Conservation (phyloP, 2,329 filamentous ascomycete species). For the Fusarium clavum region DNA sequence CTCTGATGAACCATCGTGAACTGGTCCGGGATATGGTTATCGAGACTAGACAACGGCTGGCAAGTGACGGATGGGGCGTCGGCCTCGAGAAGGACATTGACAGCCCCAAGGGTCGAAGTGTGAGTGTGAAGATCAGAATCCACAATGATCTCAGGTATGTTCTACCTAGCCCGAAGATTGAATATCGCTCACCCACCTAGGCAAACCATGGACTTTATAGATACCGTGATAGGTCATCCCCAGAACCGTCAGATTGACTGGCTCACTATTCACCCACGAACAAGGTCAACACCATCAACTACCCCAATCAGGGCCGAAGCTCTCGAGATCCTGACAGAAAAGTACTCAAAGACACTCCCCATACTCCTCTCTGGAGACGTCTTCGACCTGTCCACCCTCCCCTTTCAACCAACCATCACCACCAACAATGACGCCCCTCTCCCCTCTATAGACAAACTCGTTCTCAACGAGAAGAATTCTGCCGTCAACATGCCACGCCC, state of each 20-base stretch:
- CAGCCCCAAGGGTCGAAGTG: slow-evolving; percentile 62
- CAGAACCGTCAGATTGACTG: slow-evolving; percentile 70
- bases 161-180: background rate
- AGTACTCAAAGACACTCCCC: slow-evolving; percentile 66
- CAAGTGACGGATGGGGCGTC: slow-evolving; percentile 65
- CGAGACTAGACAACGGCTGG: slow-evolving; percentile 65
- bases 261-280: slow-evolving; percentile 77
- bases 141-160: slow-evolving; percentile 69
- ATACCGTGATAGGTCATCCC: slow-evolving; percentile 67
- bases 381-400: slow-evolving; percentile 66
- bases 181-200: slow-evolving; percentile 43
- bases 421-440: slow-evolving; percentile 40
- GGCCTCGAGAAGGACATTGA: slow-evolving; percentile 57
- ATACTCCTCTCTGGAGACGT: slow-evolving; percentile 77
- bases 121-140: slow-evolving; percentile 78
- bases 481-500: slow-evolving; percentile 42
- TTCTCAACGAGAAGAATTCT: slow-evolving; percentile 38
- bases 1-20: slow-evolving; percentile 73
- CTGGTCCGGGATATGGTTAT: slow-evolving; percentile 74
- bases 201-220: slow-evolving; percentile 71
- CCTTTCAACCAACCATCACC: slow-evolving; percentile 52
- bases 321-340: slow-evolving; percentile 65
- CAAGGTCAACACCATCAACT: slow-evolving; percentile 69
- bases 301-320: slow-evolving; percentile 71
- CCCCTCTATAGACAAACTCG: slow-evolving; percentile 47